Evolutionary conservation across 2,329 filamentous ascomycete species (phyloP).

Genomic region (Neonectria sp.): DNA sequence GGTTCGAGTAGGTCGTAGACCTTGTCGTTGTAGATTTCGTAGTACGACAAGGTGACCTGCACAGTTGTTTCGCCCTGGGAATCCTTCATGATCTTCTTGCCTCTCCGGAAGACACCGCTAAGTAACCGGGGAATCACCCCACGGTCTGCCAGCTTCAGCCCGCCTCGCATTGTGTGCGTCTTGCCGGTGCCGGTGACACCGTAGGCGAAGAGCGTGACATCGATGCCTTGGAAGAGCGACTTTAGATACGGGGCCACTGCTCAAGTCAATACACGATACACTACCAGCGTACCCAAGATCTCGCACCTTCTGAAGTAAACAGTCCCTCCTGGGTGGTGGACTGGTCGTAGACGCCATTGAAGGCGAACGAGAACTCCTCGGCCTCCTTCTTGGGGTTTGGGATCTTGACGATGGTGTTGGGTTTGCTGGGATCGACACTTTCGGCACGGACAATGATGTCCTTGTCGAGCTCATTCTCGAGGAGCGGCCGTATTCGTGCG

Average conservation of each 20-base stretch:
- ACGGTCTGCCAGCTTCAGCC: slow-evolving; percentile 86
- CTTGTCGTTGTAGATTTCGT: slow-evolving; percentile 98
- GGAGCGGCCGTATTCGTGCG: slow-evolving; percentile 89
- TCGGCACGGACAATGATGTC: slow-evolving; percentile 87
- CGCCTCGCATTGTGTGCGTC: slow-evolving; percentile 96
- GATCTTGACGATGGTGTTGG: slow-evolving; percentile 83
- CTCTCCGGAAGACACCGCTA: slow-evolving; percentile 87
- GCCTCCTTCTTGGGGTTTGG: slow-evolving; percentile 93
- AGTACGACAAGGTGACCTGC: slow-evolving; percentile 86
- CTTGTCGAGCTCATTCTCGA: slow-evolving; percentile 87
- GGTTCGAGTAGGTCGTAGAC: slow-evolving; percentile 93
- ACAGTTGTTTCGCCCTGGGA: slow-evolving; percentile 78
- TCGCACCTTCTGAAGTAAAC: slow-evolving; percentile 88
- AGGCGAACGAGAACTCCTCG: slow-evolving; percentile 94
- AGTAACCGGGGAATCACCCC: slow-evolving; percentile 90
- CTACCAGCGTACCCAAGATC: slow-evolving; percentile 11
- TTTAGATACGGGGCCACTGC: slow-evolving; percentile 91
- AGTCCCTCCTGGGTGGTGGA: slow-evolving; percentile 86
- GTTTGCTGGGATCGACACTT: slow-evolving; percentile 71
- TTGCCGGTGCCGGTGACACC: slow-evolving; percentile 95
- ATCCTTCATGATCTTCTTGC: slow-evolving; percentile 89
- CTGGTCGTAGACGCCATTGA: slow-evolving; percentile 92
- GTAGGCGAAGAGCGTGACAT: slow-evolving; percentile 93
- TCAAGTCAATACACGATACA: slow-evolving; percentile 45
- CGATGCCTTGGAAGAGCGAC: slow-evolving; percentile 90